Base-by-base conservation (phyloP, 2,329 filamentous ascomycete species). In the Xylariales sp. region DNA sequence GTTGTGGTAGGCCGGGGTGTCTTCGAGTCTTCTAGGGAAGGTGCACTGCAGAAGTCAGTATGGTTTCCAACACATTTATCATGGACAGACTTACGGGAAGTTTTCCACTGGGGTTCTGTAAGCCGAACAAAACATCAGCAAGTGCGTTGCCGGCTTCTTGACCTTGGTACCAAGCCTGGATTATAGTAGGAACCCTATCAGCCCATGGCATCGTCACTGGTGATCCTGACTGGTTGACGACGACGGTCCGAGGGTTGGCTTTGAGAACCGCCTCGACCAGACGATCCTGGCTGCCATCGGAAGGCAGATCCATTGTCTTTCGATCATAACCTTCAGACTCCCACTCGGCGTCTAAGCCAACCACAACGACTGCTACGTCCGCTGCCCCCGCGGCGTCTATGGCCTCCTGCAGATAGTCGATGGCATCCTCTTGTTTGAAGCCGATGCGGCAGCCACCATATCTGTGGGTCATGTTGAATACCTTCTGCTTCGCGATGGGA, bases 311-410 rank as follows among this genome's bases (percentile, higher is more conserved):
- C 74, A 82, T 78, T 42, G 68, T 76, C 42, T 70, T 65, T 34
- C 82, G 73, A 55, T 86, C 83, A 45, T 84, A 84, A 2, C 83
- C 83, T 58, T 87, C 84, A 2, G 82, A 85, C 55, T 88, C 84
- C 82, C 82, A 88, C 57, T 88, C 84, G 5, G 77, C 77, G 56
- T 87, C 83, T 1, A 87, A 68, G 1, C 84, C 84, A 8, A 85
- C 76, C 36, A 86, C 73, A 2, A 88, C 71, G 5, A 88, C 66
- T 3, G 82, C 83, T 11, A 84, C 78, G 52, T 87, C 82, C 0
- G 80, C 78, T 3, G 69, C 68, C 46, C 66, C 74, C 7, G 84
- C 84, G 2, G 71, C 68, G 15, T 77, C 70, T 4, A 83, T 75
- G 1, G 84, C 84, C 55, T 85, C 71, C 47, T 81, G 71, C n/a